These are phyloP conservation scores for Penicillium fimorum DNA, from an alignment of 495 filamentous ascomycete species.

Conservation along the genomic window DNA sequence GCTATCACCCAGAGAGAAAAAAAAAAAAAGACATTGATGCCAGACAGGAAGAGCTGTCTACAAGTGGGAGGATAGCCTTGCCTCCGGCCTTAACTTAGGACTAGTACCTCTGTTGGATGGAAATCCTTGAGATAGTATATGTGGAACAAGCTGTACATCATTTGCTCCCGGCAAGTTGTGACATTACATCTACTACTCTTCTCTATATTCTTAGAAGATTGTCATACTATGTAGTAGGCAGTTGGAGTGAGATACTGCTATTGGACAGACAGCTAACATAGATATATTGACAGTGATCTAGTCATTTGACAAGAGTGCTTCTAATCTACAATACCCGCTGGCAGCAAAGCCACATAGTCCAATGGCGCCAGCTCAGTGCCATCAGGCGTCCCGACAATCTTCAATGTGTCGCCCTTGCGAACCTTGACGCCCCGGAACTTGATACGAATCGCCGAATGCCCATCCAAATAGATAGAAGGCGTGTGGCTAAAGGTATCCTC, in stretches of 20 bases:
- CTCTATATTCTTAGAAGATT: not conserved
- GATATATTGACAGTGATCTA: not conserved
- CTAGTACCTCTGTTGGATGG: not conserved
- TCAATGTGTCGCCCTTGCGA: conserved; percentile 54
- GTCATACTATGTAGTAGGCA: not conserved
- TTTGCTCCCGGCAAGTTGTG: not conserved
- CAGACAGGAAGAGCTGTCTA: not conserved
- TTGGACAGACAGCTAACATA: not conserved
- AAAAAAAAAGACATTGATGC: not conserved
- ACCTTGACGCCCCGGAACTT: conserved; percentile 54
- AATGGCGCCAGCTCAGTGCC: conserved; percentile 61
- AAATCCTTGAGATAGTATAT: not conserved
- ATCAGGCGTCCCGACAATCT: conserved; percentile 57
- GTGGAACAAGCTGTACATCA: not conserved
- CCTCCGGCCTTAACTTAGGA: conserved; percentile 3
- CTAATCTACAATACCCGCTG: conserved; percentile 59
- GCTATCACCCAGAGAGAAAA: conserved; percentile 1
- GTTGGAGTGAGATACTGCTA: not conserved
- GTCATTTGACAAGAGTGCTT: conserved; percentile 5
- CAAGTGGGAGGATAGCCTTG: not conserved
- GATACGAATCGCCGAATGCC: conserved; percentile 60
- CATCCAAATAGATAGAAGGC: conserved; percentile 56
- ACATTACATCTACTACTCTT: not conserved
- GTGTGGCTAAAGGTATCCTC: conserved; percentile 57
- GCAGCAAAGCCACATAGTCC: conserved; percentile 65